Evolutionary conservation across 108 stramenopile species (phyloP).

Genomic region (Ochromonas danica): DNA sequence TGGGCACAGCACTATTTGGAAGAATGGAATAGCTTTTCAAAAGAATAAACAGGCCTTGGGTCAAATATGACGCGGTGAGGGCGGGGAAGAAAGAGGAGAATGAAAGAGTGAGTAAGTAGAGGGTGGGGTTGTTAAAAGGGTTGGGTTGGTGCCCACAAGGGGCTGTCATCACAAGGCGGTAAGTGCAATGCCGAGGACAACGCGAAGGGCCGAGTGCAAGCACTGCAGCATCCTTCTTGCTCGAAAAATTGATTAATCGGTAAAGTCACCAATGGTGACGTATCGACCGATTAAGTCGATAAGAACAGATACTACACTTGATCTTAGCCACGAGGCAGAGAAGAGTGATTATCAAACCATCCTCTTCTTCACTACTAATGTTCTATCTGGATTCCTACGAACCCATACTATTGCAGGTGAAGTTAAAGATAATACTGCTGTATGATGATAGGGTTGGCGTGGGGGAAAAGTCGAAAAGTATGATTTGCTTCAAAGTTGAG

Average conservation of each 20-base stretch:
- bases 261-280: slow-evolving; percentile 22
- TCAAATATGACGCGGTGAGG: too few relatives aligned
- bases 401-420: too few relatives aligned
- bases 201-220: slow-evolving; percentile 28
- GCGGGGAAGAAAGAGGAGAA: not conserved
- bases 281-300: slow-evolving; percentile 22
- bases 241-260: slow-evolving; percentile 37
- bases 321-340: slow-evolving; percentile 42
- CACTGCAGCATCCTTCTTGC: not conserved
- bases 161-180: slow-evolving; percentile 34
- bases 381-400: too few relatives aligned
- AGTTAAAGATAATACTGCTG: too few relatives aligned
- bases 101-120: not conserved
- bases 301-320: slow-evolving; percentile 46
- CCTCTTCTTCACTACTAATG: too few relatives aligned
- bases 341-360: slow-evolving; percentile 39
- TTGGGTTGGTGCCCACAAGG: not conserved
- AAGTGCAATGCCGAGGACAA: slow-evolving; percentile 39
- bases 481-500: too few relatives aligned
- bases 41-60: too few relatives aligned
- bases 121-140: too few relatives aligned
- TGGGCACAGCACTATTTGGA: too few relatives aligned
- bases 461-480: too few relatives aligned
- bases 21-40: too few relatives aligned
- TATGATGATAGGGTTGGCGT: too few relatives aligned